Evolutionary conservation across 2,329 filamentous ascomycete species (phyloP).

Genomic region (Neopestalotiopsis sp.): DNA sequence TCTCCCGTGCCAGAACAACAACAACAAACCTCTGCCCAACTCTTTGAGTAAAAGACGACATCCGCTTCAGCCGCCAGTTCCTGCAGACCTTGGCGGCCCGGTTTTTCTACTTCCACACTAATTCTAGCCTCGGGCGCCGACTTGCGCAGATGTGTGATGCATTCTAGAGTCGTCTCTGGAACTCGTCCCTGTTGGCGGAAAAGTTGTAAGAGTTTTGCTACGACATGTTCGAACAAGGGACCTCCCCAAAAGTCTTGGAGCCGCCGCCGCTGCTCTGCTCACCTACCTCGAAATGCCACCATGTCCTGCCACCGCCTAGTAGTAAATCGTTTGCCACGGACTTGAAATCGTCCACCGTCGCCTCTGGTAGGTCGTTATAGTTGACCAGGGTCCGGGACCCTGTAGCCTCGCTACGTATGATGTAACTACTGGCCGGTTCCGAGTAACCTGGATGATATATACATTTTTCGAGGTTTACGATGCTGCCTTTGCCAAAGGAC

Average conservation of each 20-base stretch:
- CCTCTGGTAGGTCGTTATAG: conserved; percentile 70
- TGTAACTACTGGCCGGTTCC: conserved; percentile 71
- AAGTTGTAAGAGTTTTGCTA: conserved; percentile 22
- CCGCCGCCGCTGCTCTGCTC: not conserved
- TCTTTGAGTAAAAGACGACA: conserved; percentile 75
- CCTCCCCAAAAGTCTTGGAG: no score
- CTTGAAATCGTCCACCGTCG: conserved; percentile 67
- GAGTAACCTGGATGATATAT: conserved; percentile 61
- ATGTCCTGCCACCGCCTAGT: conserved; percentile 43
- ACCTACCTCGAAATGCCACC: conserved; percentile 76
- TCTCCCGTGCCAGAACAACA: not conserved
- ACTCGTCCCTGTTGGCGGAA: conserved; percentile 61
- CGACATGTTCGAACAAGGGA: no score
- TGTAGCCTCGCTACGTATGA: conserved; percentile 65
- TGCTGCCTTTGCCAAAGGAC: conserved; percentile 53
- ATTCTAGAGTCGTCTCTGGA: conserved; percentile 63
- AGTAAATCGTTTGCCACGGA: conserved; percentile 45
- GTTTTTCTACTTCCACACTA: conserved; percentile 78
- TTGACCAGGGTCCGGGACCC: conserved; percentile 74
- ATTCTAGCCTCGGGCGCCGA: conserved; percentile 52
- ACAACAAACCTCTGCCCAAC: conserved; percentile 69
- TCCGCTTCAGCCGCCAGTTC: conserved; percentile 68
- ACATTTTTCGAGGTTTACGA: conserved; percentile 59
- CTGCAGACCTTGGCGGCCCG: conserved; percentile 62
- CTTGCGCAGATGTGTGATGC: conserved; percentile 61